Conservation (phyloP, 2,329 filamentous ascomycete species). For the Monosporascus sp. region DNA sequence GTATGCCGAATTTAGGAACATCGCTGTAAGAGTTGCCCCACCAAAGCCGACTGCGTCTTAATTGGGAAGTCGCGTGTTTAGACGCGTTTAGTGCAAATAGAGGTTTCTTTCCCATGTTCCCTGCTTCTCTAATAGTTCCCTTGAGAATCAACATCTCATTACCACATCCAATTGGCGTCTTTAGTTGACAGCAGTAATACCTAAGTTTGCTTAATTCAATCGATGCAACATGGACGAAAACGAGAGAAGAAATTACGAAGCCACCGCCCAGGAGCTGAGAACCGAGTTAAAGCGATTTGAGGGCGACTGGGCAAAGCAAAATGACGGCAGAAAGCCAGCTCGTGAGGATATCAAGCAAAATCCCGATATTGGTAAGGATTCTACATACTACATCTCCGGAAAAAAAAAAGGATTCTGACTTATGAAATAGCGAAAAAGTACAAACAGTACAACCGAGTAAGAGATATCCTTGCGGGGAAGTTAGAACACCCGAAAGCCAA, state of each 20-base stretch:
- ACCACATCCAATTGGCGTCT: too few species aligned
- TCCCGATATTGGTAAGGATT: constrained; percentile 57
- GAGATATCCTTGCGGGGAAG: constrained; percentile 54
- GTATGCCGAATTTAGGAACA: too few species aligned
- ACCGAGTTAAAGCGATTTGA: constrained; percentile 71
- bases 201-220: not conserved
- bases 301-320: constrained; percentile 54
- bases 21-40: not conserved
- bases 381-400: not conserved
- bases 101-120: too few species aligned
- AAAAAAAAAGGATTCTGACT: not conserved
- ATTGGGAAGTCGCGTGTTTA: not conserved
- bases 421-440: constrained; percentile 59
- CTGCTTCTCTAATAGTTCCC: too few species aligned
- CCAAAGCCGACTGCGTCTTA: not conserved
- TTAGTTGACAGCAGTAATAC: not conserved
- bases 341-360: constrained; percentile 73
- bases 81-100: not conserved
- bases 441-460: constrained; percentile 65
- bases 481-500: constrained; percentile 33
- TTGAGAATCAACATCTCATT: too few species aligned
- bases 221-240: constrained; percentile 41
- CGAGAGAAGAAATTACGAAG: constrained; percentile 40
- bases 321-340: constrained; percentile 63
- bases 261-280: constrained; percentile 51